A percentile compares a stretch with the other conserved stretches of the same genome.
Conservation (phyloP, 2,329 filamentous ascomycete species). For the Pezicula carpinea region DNA sequence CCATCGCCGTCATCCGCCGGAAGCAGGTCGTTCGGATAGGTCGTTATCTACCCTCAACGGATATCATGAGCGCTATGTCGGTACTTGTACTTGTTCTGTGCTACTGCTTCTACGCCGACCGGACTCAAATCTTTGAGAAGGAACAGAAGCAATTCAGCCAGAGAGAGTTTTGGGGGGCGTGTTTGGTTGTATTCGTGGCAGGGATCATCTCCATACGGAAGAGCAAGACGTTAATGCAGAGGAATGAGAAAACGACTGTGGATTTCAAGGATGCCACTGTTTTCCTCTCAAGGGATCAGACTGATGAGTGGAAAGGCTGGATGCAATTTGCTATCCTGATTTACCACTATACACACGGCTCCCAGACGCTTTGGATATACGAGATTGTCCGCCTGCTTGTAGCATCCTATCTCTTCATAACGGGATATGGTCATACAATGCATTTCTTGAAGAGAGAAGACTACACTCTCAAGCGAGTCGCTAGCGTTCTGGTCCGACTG, state of each 20-base stretch:
- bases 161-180: conserved; percentile 28
- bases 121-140: conserved; percentile 49
- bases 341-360: conserved; percentile 55
- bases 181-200: conserved; percentile 21
- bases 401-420: conserved; percentile 57
- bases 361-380: conserved; percentile 45
- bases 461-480: conserved; percentile 49
- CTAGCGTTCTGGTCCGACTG: conserved; percentile 48
- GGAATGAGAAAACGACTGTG: not conserved
- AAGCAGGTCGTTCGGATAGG: conserved; percentile 9
- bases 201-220: conserved; percentile 29
- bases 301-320: conserved; percentile 63
- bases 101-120: conserved; percentile 50
- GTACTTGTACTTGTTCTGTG: conserved; percentile 20
- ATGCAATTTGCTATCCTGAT: conserved; percentile 54
- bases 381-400: conserved; percentile 49
- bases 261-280: conserved; percentile 8
- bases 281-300: conserved; percentile 50
- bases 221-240: conserved; percentile 6
- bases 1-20: conserved; percentile 16
- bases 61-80: conserved; percentile 16
- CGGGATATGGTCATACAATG: conserved; percentile 55
- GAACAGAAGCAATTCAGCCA: conserved; percentile 39
- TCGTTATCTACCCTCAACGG: conserved; percentile 14
- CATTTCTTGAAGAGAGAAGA: conserved; percentile 54